Conservation (phyloP, 2,329 filamentous ascomycete genomes). For the Alternaria sp. region DNA sequence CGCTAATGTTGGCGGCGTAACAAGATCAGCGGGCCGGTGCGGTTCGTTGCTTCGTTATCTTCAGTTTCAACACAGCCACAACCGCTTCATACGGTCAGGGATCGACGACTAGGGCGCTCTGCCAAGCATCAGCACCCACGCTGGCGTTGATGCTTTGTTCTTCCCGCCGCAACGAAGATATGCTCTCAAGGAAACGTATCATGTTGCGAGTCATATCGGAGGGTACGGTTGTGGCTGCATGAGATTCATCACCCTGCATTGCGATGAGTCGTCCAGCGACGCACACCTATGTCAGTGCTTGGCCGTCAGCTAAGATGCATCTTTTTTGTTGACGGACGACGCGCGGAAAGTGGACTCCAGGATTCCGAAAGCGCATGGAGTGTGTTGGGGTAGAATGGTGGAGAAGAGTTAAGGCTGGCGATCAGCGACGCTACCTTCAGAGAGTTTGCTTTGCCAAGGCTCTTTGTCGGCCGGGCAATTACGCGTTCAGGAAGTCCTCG, state of each 20-base stretch:
- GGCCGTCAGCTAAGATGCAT: not conserved
- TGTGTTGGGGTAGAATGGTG: slow-evolving; percentile 6
- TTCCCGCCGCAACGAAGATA: slow-evolving; percentile 10
- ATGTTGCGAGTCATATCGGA: not conserved
- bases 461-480: slow-evolving; percentile 9
- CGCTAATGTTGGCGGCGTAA: slow-evolving; percentile 23
- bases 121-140: slow-evolving; percentile 20
- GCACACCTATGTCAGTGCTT: slow-evolving; percentile 1
- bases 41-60: slow-evolving; percentile 37
- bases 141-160: slow-evolving; percentile 15
- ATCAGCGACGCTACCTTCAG: slow-evolving; percentile 19
- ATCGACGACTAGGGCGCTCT: slow-evolving; percentile 22
- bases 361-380: slow-evolving; percentile 10
- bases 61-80: slow-evolving; percentile 38
- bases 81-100: slow-evolving; percentile 18
- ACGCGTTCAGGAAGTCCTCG: slow-evolving; percentile 10
- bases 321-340: slow-evolving; percentile 6
- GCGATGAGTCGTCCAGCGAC: slow-evolving; percentile 7
- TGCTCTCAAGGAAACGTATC: not conserved
- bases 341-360: slow-evolving; percentile 9
- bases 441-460: slow-evolving; percentile 18
- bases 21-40: slow-evolving; percentile 20
- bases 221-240: slow-evolving; percentile 8
- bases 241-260: slow-evolving; percentile 5
- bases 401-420: slow-evolving; percentile 9